Conservation (phyloP, 2,329 filamentous ascomycete species). For the Alternaria panax region DNA sequence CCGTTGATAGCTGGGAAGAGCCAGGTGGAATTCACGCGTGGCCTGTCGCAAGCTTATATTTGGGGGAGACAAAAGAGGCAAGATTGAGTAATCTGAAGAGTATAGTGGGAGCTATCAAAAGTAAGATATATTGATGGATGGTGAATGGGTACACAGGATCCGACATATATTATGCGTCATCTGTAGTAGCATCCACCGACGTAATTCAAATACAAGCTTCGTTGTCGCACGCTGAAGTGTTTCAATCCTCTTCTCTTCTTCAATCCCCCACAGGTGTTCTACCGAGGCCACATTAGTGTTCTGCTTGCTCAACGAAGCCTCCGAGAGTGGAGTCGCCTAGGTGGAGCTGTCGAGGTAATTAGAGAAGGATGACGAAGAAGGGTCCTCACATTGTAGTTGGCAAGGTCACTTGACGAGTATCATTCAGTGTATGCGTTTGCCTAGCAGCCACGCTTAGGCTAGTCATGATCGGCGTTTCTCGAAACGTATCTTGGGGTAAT, state of each 20-base stretch:
- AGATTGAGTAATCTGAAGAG: constrained; percentile 57
- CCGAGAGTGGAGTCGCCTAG: background rate
- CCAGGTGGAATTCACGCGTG: constrained; percentile 78
- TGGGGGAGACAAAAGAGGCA: constrained; percentile 57
- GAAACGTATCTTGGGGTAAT: background rate
- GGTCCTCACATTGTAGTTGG: background rate
- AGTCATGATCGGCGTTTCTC: background rate
- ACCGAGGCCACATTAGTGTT: constrained; percentile 6
- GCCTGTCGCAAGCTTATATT: constrained; percentile 73
- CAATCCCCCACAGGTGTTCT: constrained; percentile 2
- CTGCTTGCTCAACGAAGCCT: constrained; percentile 5
- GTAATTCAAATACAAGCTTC: constrained; percentile 19
- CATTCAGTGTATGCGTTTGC: background rate
- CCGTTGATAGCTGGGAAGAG: constrained; percentile 67
- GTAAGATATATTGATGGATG: constrained; percentile 32
- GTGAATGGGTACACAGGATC: background rate
- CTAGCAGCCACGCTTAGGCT: background rate
- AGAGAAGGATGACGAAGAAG: background rate
- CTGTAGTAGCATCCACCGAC: constrained; percentile 10
- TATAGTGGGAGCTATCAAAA: constrained; percentile 51
- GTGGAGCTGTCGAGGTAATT: background rate
- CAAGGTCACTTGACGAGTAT: background rate
- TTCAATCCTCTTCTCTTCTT: constrained; percentile 7
- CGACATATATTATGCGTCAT: background rate
- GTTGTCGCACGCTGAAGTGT: constrained; percentile 14